Base-by-base conservation (phyloP, 2,329 filamentous ascomycete species). In the Rhynchosporium agropyri region DNA sequence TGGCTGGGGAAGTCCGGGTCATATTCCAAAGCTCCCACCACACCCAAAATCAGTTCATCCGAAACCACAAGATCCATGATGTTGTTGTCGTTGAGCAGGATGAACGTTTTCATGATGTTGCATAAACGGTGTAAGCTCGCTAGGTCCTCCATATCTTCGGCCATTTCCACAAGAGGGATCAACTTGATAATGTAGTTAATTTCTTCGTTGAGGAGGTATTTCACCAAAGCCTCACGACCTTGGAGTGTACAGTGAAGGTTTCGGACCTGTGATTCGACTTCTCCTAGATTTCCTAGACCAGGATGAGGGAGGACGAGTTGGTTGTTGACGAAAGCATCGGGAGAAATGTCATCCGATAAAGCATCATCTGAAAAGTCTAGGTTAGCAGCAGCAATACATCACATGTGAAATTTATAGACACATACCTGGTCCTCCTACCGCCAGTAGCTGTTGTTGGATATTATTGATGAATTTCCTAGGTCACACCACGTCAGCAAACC, bases 1-100 rank as follows among this genome's bases (percentile, higher is more conserved):
- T 98, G 95, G 64, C 89, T 92, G 6, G 95, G 95, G 71, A 98
- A 99, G 77, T 99, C 95, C 0, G 95, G 94, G 72, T 99, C 95
- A 78, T 98, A 99, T 80, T 99, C 95, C 67, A 99, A 81, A 29
- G 95, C 95, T 64, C 95, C 95, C 43, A 99, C 93, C 31, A 98
- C 94, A 20, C 94, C 95, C 68, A 96, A 79, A 50, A 98, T 88
- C 68, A 93, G 89, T 63, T 92, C 87, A 77, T 98, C 94, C 13
- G 90, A 91, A 31, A 99, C 93, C 13, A 94, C 90, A 70, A 92
- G 89, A 77, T 99, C 95, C 72, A 99, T 97, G 67, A 99, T 96
- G 63, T 88, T 84, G 36, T 90, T 96, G 75, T 99, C 95, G 78
- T 98, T 99, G 67, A 98, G 85, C 59, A 98, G 81, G 60, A 99